These are phyloP conservation scores for Wickerhamiella allomyrinae DNA, from an alignment of 805 yeast species.

Conservation along the genomic window DNA sequence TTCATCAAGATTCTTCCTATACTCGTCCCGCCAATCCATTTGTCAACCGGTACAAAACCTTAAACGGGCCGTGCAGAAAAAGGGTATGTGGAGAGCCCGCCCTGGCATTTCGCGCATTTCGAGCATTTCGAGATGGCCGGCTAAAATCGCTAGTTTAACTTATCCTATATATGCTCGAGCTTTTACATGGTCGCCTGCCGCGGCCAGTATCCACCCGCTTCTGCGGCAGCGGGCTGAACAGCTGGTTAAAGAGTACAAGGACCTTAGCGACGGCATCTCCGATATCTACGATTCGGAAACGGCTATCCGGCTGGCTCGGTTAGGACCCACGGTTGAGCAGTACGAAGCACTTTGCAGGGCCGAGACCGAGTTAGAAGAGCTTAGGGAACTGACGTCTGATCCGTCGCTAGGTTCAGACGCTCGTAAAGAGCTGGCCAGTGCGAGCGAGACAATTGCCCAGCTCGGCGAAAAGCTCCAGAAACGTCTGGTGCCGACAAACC, in stretches of 20 bases:
- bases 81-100: too few species aligned
- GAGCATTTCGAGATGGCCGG: too few species aligned
- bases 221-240: slow-evolving; percentile 34
- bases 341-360: slow-evolving; percentile 28
- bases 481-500: slow-evolving; percentile 56
- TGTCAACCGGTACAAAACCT: background rate
- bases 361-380: slow-evolving; percentile 25
- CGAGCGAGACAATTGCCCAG: slow-evolving; percentile 32
- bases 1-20: slow-evolving; percentile 7
- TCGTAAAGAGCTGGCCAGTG: slow-evolving; percentile 36
- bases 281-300: slow-evolving; percentile 27
- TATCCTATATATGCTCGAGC: too few species aligned
- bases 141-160: too few species aligned
- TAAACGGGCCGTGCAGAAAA: too few species aligned
- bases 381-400: slow-evolving; percentile 34
- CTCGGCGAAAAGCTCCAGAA: slow-evolving; percentile 38
- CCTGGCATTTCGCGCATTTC: too few species aligned
- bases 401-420: slow-evolving; percentile 45
- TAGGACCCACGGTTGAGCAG: slow-evolving; percentile 32
- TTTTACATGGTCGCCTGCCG: too few species aligned
- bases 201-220: slow-evolving; percentile 38
- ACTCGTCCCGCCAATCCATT: slow-evolving; percentile 8
- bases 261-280: slow-evolving; percentile 31
- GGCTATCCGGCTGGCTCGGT: slow-evolving; percentile 35
- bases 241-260: slow-evolving; percentile 29